phyloP scores from a whole-genome alignment of 1,139 yeast genomes.

The Kluyveromyces marxianus region DNA sequence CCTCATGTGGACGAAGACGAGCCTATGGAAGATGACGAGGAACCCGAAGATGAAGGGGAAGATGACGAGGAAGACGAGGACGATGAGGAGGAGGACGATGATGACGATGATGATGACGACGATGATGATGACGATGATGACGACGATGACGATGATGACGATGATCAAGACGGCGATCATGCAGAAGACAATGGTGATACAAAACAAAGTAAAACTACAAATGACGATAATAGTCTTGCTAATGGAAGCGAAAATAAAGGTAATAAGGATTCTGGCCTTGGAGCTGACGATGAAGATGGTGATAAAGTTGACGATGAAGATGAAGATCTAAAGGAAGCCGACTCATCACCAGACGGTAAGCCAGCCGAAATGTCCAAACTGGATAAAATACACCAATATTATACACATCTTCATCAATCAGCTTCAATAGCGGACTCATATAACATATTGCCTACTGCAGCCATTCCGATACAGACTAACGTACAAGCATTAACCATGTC shows the following conservation, averaged over 20 bases:
- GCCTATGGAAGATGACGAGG: slow-evolving; percentile 16
- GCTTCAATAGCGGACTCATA: slow-evolving; percentile 43
- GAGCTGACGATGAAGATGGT: slow-evolving; percentile 12
- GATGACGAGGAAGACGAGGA: slow-evolving; percentile 13
- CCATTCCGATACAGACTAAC: slow-evolving; percentile 61
- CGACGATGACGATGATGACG: slow-evolving; percentile 14
- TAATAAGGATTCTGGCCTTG: not conserved
- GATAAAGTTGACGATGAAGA: slow-evolving; percentile 23
- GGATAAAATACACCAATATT: slow-evolving; percentile 28
- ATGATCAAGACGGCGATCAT: slow-evolving; percentile 10
- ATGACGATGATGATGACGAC: slow-evolving; percentile 12
- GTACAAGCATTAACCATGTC: slow-evolving; percentile 75
- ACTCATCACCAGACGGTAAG: slow-evolving; percentile 13
- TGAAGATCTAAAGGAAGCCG: slow-evolving; percentile 10
- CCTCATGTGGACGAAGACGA: slow-evolving; percentile 16
- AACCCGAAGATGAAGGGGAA: slow-evolving; percentile 12
- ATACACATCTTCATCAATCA: slow-evolving; percentile 37
- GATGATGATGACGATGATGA: slow-evolving; percentile 13
- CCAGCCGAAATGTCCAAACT: slow-evolving; percentile 22
- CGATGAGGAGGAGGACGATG: slow-evolving; percentile 12
- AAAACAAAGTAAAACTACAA: too few species aligned
- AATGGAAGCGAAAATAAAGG: not conserved
- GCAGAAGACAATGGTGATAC: slow-evolving; percentile 7
- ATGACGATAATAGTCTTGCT: slow-evolving; percentile 8
- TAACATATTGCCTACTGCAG: slow-evolving; percentile 61